These are phyloP conservation scores for Cucurbita ficifolia DNA, from an alignment of 306 rosid species.

Conservation along the genomic window DNA sequence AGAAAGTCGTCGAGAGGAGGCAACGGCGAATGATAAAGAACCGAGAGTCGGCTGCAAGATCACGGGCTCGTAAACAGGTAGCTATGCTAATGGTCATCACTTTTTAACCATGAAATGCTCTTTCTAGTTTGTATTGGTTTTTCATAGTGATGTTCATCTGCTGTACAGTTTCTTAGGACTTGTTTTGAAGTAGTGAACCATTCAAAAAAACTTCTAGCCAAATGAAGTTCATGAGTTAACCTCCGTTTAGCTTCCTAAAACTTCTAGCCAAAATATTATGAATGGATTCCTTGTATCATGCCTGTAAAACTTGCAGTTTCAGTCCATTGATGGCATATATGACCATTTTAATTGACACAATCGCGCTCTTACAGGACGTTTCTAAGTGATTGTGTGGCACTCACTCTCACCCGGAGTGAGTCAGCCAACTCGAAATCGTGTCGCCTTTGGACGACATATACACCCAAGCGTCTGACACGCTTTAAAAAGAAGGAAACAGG, in stretches of 20 bases:
- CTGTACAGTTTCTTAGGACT: not conserved
- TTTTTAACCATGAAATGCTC: not conserved
- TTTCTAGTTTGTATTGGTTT: not conserved
- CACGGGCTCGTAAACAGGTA: conserved; percentile 98
- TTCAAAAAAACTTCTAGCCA: not conserved
- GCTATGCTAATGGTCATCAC: not conserved
- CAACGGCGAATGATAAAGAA: conserved; percentile 93
- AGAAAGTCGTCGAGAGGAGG: conserved; percentile 89
- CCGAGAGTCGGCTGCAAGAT: conserved; percentile 95
- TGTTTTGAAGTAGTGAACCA: not conserved
- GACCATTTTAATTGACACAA: too few species aligned
- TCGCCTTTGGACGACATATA: too few species aligned
- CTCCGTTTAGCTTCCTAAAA: not conserved
- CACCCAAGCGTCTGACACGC: too few species aligned
- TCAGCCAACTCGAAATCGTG: too few species aligned
- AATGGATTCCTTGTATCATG: not conserved
- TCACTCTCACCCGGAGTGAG: too few species aligned
- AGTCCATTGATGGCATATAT: not conserved
- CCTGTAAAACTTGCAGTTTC: not conserved
- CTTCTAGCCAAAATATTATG: not conserved
- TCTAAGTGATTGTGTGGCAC: too few species aligned
- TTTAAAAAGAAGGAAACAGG: too few species aligned
- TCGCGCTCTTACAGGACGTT: too few species aligned
- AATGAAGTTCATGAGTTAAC: not conserved
- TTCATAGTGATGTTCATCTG: not conserved